phyloP scores from a whole-genome alignment of 2,329 filamentous ascomycete species.

The Furcasterigmium furcatum region DNA sequence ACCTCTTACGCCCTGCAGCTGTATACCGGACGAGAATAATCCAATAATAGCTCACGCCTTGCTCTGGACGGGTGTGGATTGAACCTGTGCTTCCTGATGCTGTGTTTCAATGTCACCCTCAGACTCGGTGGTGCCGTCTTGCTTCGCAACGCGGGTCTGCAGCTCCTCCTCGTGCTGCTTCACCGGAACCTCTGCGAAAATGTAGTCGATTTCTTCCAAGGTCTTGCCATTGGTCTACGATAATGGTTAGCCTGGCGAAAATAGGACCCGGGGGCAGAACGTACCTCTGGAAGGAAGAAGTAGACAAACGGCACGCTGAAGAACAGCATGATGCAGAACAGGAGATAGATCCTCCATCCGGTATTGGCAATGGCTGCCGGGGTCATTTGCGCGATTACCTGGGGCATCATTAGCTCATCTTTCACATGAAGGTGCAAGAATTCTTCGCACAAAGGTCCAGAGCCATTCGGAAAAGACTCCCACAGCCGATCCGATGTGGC shows the following conservation, averaged over 20 bases:
- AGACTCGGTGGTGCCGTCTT: background rate
- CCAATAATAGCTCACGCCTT: too few relatives aligned
- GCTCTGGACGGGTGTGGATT: background rate
- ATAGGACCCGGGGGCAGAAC: background rate
- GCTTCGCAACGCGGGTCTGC: background rate
- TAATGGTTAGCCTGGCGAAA: background rate
- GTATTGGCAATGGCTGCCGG: background rate
- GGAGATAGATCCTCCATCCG: background rate
- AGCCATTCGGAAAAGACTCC: constrained; percentile 1
- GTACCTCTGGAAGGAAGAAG: background rate
- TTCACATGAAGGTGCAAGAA: background rate
- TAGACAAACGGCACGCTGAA: background rate
- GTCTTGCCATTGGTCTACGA: background rate
- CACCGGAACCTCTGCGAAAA: background rate
- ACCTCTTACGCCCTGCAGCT: too few relatives aligned
- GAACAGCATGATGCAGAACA: background rate
- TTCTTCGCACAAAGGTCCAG: background rate
- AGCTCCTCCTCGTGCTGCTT: background rate
- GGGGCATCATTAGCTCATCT: background rate
- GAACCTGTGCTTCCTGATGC: background rate
- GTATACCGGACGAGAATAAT: too few relatives aligned
- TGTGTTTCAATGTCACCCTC: background rate
- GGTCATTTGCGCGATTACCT: background rate
- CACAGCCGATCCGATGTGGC: background rate
- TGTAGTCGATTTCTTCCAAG: background rate